Evolutionary conservation across 2,329 filamentous ascomycete genomes (phyloP).

Genomic region (Penicillium sp.): DNA sequence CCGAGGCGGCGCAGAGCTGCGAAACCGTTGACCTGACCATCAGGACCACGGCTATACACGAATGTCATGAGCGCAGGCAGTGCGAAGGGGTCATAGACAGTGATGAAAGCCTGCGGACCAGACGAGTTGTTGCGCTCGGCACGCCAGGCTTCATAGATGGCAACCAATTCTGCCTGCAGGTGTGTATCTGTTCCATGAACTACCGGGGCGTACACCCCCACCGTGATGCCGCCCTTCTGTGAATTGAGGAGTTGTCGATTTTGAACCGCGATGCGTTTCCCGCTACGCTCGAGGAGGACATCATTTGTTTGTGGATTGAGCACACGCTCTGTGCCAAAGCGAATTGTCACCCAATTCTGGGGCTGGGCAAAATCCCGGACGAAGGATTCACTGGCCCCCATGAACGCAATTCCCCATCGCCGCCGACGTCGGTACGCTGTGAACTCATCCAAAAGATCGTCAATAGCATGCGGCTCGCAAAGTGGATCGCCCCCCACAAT

Average conservation of each 20-base stretch:
- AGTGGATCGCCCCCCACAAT: slow-evolving; percentile 40
- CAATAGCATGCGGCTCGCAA: slow-evolving; percentile 25
- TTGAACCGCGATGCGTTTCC: slow-evolving; percentile 37
- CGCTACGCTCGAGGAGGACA: slow-evolving; percentile 31
- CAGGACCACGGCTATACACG: slow-evolving; percentile 33
- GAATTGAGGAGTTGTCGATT: slow-evolving; percentile 35
- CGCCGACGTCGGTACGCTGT: slow-evolving; percentile 27
- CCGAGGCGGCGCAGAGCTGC: slow-evolving; percentile 38
- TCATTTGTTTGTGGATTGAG: slow-evolving; percentile 40
- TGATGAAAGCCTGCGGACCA: slow-evolving; percentile 38
- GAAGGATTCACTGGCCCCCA: slow-evolving; percentile 36
- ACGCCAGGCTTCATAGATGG: slow-evolving; percentile 39
- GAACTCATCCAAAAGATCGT: slow-evolving; percentile 34
- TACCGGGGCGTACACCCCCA: slow-evolving; percentile 34
- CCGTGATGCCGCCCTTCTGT: slow-evolving; percentile 29
- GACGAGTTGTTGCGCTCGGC: slow-evolving; percentile 28
- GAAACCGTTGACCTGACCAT: slow-evolving; percentile 33
- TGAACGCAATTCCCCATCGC: slow-evolving; percentile 33
- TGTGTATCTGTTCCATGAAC: slow-evolving; percentile 24
- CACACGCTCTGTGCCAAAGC: slow-evolving; percentile 38
- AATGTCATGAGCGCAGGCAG: slow-evolving; percentile 39
- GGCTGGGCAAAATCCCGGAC: slow-evolving; percentile 24
- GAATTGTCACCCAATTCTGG: slow-evolving; percentile 33
- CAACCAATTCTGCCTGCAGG: slow-evolving; percentile 30
- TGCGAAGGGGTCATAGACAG: slow-evolving; percentile 39